Percentiles rank a stretch among this genome's conserved stretches.
phyloP scores from a whole-genome alignment of 1,284 basidiomycete genomes.

The Austroboletus novae-zelandiae region DNA sequence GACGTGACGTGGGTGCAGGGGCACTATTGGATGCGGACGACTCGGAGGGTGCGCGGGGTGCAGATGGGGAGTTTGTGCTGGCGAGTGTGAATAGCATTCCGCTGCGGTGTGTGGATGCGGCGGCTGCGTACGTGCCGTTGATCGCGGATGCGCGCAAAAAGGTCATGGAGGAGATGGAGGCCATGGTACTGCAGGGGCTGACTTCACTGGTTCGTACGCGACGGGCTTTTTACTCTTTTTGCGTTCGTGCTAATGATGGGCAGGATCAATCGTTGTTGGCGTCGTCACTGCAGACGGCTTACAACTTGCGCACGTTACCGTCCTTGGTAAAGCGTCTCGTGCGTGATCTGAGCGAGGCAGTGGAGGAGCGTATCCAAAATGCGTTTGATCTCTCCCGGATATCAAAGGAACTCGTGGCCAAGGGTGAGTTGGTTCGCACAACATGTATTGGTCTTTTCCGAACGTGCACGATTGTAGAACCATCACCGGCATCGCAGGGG shows the following conservation, averaged over 20 bases:
- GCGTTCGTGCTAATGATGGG: background rate
- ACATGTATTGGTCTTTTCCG: background rate
- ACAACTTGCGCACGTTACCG: slow-evolving; percentile 86
- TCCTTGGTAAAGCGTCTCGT: slow-evolving; percentile 81
- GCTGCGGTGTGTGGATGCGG: slow-evolving; percentile 67
- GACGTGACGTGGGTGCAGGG: slow-evolving; percentile 10
- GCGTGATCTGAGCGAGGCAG: slow-evolving; percentile 78
- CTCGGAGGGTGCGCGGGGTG: background rate
- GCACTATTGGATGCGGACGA: slow-evolving; percentile 25
- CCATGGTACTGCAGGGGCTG: slow-evolving; percentile 79
- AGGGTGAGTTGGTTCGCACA: slow-evolving; percentile 51
- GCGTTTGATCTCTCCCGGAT: slow-evolving; percentile 87
- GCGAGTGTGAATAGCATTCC: slow-evolving; percentile 37
- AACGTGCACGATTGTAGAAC: slow-evolving; percentile 19
- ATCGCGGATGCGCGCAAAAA: slow-evolving; percentile 68
- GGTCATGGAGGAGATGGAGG: slow-evolving; percentile 84
- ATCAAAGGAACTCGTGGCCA: slow-evolving; percentile 75
- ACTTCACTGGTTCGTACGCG: slow-evolving; percentile 58
- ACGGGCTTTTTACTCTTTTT: no score
- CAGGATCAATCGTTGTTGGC: slow-evolving; percentile 89
- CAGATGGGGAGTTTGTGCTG: slow-evolving; percentile 8
- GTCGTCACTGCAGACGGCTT: slow-evolving; percentile 91
- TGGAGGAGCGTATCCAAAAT: slow-evolving; percentile 75
- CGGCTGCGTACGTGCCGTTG: slow-evolving; percentile 66
- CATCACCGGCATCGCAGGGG: slow-evolving; percentile 34